phyloP scores from a whole-genome alignment of 768 basidiomycete genomes.

The Mycena indigotica region DNA sequence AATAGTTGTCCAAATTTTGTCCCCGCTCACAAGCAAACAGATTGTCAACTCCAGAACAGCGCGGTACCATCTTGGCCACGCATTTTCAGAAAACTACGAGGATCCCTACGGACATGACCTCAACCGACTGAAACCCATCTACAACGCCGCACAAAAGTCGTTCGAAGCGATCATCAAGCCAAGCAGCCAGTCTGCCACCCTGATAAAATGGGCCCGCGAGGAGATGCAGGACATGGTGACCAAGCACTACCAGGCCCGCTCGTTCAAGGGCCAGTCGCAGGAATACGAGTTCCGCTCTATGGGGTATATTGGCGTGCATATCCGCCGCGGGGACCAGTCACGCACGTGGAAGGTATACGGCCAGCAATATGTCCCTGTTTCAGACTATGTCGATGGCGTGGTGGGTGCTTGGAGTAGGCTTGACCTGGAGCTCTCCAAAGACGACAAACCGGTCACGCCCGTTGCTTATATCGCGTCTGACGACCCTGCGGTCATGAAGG shows the following conservation, averaged over 20 bases:
- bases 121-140: constrained; percentile 61
- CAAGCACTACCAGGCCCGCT: constrained; percentile 14
- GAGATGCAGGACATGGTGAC: constrained; percentile 39
- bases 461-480: constrained; percentile 66
- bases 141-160: constrained; percentile 46
- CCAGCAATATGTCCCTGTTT: constrained; percentile 48
- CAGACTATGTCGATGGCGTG: constrained; percentile 49
- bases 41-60: constrained; percentile 67
- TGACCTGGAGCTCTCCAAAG: constrained; percentile 18
- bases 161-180: constrained; percentile 57
- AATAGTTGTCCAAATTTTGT: constrained; percentile 2
- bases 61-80: constrained; percentile 62
- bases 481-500: constrained; percentile 44
- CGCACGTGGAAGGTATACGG: constrained; percentile 48
- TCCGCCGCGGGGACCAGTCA: constrained; percentile 62
- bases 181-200: constrained; percentile 42
- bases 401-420: constrained; percentile 44
- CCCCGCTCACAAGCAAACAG: constrained; percentile 34
- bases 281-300: constrained; percentile 1
- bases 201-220: constrained; percentile 53
- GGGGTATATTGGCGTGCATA: constrained; percentile 59
- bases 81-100: constrained; percentile 59
- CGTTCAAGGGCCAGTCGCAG: constrained; percentile 4
- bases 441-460: constrained; percentile 28
- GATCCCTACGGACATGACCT: constrained; percentile 59